phyloP scores from a whole-genome alignment of 306 rosid genomes.

The Vigna radiata region DNA sequence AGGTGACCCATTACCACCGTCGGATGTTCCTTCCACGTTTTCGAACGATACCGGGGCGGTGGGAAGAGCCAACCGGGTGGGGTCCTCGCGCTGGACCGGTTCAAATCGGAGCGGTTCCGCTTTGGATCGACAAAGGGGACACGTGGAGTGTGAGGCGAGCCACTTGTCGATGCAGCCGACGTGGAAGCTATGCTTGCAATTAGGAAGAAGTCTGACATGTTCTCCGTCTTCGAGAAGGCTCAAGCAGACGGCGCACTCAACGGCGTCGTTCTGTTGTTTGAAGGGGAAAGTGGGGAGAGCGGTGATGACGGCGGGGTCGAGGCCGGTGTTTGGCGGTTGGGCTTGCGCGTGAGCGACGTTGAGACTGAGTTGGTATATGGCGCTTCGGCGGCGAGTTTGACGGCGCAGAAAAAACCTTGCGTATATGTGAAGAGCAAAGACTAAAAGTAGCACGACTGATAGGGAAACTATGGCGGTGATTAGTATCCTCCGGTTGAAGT shows the following conservation, averaged over 20 bases:
- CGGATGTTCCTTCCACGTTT: constrained; percentile 50
- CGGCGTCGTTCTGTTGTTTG: constrained; percentile 2
- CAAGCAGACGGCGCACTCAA: constrained; percentile 70
- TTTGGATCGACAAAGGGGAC: constrained; percentile 68
- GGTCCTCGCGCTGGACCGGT: constrained; percentile 61
- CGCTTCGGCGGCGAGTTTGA: constrained; percentile 66
- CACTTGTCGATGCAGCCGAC: constrained; percentile 65
- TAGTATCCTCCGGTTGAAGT: constrained; percentile 65
- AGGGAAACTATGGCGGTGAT: constrained; percentile 65
- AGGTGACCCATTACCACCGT: constrained; percentile 31
- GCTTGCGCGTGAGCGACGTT: constrained; percentile 46
- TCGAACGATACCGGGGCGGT: constrained; percentile 37
- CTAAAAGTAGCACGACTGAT: constrained; percentile 59
- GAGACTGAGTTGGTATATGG: constrained; percentile 55
- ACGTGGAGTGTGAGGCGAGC: constrained; percentile 60
- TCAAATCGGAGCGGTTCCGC: constrained; percentile 44
- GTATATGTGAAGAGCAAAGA: constrained; percentile 76
- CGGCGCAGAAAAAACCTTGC: constrained; percentile 69
- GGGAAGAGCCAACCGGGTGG: constrained; percentile 3
- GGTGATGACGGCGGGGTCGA: constrained; percentile 52
- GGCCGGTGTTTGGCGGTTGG: constrained; percentile 54
- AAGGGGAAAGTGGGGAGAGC: constrained; percentile 56
- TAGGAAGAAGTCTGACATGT: constrained; percentile 56
- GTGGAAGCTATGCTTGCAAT: constrained; percentile 71
- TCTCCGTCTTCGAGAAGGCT: constrained; percentile 57